Base-by-base conservation (phyloP, 1,284 basidiomycete genomes). In the Naganishia liquefaciens region DNA sequence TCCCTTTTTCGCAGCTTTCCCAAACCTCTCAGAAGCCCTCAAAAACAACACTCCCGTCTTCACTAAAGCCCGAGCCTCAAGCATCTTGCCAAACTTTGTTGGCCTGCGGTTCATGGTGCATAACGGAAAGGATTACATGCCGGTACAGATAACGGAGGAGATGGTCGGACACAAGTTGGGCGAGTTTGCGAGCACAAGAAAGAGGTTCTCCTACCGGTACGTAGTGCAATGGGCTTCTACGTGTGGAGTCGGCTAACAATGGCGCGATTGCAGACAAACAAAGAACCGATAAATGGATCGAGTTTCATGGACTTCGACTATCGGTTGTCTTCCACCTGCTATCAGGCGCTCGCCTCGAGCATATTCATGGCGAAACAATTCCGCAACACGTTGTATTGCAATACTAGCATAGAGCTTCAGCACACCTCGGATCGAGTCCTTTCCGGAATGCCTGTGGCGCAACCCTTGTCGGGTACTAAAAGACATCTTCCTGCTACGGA, bases 151-250 rank as follows among this genome's bases (percentile, higher is more conserved):
- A 65, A 93, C 91, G 15, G 92, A 95, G 77, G 94, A 98, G 76
- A 98, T 98, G 94, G 92, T 99, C 2, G 95, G 95, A 0, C 93
- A 98, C 78, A 98, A 99, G 79, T 80, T 99, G 63, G 95, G 95
- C 58, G 94, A 98, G 81, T 98, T 98, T 79, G 83, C 93, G 21
- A 84, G 88, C 67, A 97, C 93, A 47, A 87, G 90, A 79, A 84
- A 84, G 73, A 80, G 77, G 61, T 84, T 83, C 74, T 72, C 69
- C 55, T 80, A 79, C 72, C 70, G 76, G 78, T 79, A 61, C 54
- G 78, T 40, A 13, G 19, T 2, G 11, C 5, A 5, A 37, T 5
- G 73, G 5, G 2, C 37, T 53, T 17, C 2, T 6, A n/a, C 30
- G 19, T 9, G 6, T 17, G 21, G 28, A 10, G 47, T n/a, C 27